These are phyloP conservation scores for Lactarius psammicola DNA, from an alignment of 768 basidiomycete genomes.

Conservation along the genomic window DNA sequence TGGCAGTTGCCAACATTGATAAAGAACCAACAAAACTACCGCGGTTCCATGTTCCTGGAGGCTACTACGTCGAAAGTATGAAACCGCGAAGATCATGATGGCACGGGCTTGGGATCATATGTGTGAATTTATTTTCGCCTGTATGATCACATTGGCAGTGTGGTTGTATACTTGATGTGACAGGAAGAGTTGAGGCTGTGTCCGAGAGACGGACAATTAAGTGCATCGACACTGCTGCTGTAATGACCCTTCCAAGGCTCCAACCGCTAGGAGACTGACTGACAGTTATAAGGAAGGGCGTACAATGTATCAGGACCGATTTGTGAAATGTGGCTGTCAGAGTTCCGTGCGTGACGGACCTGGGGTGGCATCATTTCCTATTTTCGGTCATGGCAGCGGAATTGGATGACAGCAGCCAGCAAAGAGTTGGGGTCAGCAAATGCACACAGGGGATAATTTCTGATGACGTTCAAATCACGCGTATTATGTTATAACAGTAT, in stretches of 20 bases:
- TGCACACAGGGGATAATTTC: conserved; percentile 1
- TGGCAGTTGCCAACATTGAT: background rate
- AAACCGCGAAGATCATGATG: conserved; percentile 19
- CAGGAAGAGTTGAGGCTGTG: background rate
- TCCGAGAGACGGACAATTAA: background rate
- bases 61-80: background rate
- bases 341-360: background rate
- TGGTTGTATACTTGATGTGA: background rate
- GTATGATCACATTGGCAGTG: conserved; percentile 5
- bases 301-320: background rate
- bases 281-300: background rate
- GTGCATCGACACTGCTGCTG: background rate
- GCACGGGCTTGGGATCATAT: background rate
- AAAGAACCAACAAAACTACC: too few relatives aligned
- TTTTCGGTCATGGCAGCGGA: background rate
- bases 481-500: conserved; percentile 8
- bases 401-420: background rate
- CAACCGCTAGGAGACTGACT: background rate
- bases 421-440: background rate
- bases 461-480: conserved; percentile 17
- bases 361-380: background rate
- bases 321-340: conserved; percentile 1
- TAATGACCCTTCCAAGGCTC: background rate
- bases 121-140: background rate
- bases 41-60: conserved; percentile 3